These are phyloP conservation scores for Podospora sp. DNA, from an alignment of 495 filamentous ascomycete species.

Conservation along the genomic window DNA sequence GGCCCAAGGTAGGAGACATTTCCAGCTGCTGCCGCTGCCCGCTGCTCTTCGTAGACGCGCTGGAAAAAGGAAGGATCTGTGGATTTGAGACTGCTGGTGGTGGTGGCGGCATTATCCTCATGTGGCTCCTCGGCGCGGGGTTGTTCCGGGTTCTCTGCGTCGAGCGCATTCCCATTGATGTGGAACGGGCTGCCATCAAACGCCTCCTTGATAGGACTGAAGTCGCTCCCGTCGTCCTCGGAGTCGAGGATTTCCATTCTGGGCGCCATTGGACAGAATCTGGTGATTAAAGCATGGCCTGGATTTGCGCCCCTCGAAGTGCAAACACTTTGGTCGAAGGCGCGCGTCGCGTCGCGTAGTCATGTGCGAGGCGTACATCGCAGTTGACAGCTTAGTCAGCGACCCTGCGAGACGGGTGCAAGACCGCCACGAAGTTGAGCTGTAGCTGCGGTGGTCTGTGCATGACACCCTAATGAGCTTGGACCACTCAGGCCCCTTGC, in stretches of 20 bases:
- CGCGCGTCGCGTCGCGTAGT: neutral
- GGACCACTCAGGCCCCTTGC: conserved; percentile 14
- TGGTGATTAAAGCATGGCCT: neutral
- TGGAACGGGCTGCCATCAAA: neutral
- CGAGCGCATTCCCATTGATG: neutral
- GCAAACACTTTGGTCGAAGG: neutral
- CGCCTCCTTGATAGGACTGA: conserved; percentile 21
- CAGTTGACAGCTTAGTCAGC: neutral
- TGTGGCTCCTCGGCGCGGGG: conserved; percentile 8
- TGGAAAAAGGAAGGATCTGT: conserved; percentile 36
- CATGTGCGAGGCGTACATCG: neutral
- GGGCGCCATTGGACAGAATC: conserved; percentile 22
- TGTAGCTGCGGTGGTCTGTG: conserved; percentile 7
- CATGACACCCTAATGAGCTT: conserved; percentile 9
- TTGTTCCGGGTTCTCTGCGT: conserved; percentile 3
- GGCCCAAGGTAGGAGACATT: neutral
- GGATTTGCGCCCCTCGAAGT: neutral
- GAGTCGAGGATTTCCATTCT: conserved; percentile 35
- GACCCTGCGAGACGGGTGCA: neutral
- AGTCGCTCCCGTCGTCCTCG: conserved; percentile 35
- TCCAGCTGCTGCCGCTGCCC: conserved; percentile 14
- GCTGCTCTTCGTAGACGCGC: conserved; percentile 33
- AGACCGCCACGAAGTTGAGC: neutral
- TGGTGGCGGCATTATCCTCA: neutral
- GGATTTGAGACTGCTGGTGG: conserved; percentile 25